Base-by-base conservation (phyloP, 192 early-diverging fungal genomes). In the Phlyctochytrium arcticum region DNA sequence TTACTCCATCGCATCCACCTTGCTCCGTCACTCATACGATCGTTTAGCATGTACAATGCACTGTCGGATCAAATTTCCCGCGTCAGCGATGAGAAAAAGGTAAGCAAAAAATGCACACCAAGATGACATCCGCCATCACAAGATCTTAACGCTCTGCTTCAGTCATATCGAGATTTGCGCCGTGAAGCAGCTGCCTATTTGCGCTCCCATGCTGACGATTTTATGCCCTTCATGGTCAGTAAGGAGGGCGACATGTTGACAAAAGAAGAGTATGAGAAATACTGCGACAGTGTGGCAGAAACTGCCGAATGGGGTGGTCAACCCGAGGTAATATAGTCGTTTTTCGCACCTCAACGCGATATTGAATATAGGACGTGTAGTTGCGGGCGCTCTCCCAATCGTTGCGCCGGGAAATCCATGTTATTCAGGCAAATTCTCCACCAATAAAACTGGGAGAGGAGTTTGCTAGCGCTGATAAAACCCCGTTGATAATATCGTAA, bases 231-330 rank as follows among this genome's bases (percentile, higher is more conserved):
- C 60, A 75, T 95, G 60, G 75, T 83, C 15, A 88, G 83, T 48
- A 81, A 94, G 23, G 73, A 81, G n/a, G 96, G 93, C 8, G 89
- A 91, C 62, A 84, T 89, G 77, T 85, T 83, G 44, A 78, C 65
- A 37, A 65, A 75, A 47, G 77, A 85, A 21, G 86, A 92, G 60
- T 94, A 87, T 80, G 72, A 75, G 36, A 59, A 70, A 23, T 91
- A 96, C 61, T 96, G 94, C 71, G 57, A 86, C 62, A 81, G 83
- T 29, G 72, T 97, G 17, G 91, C 91, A 64, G 64, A 68, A 19
- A 92, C 93, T 0, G 90, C 93, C 1, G 80, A 83, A 4, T 98
- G 96, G 96, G 96, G 96, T 65, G 94, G 96, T 7, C 89, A 98
- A 57, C 78, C 88, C 17, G 96, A 98, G 80, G 89, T 90, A 75